Conservation (phyloP, 1,284 basidiomycete genomes). For the Termitomyces sp. region DNA sequence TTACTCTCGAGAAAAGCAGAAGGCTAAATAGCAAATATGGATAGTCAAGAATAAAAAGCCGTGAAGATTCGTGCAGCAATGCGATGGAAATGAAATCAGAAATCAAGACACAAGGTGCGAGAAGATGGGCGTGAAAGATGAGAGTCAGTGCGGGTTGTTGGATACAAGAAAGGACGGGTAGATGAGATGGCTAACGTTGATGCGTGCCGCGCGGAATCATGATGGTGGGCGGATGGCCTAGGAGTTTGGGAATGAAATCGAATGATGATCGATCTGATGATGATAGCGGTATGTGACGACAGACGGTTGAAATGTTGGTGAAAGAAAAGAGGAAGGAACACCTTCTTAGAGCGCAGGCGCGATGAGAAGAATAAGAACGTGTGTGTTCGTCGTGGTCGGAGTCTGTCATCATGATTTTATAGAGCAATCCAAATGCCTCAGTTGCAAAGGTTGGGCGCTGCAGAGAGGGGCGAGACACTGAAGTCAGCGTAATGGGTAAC, state of each 20-base stretch:
- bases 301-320: not conserved
- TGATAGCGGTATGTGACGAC: slow-evolving; percentile 8
- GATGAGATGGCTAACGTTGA: not conserved
- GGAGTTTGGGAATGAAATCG: slow-evolving; percentile 3
- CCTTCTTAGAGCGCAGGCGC: slow-evolving; percentile 8
- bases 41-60: slow-evolving; percentile 16
- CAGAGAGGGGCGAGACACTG: slow-evolving; percentile 44
- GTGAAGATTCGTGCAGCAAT: slow-evolving; percentile 29
- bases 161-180: slow-evolving; percentile 11
- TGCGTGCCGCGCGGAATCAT: slow-evolving; percentile 4
- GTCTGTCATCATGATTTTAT: slow-evolving; percentile 5
- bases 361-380: slow-evolving; percentile 5
- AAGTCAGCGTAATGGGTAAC: slow-evolving; percentile 42
- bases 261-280: slow-evolving; percentile 7
- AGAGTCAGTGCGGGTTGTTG: slow-evolving; percentile 12
- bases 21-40: slow-evolving; percentile 12
- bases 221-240: slow-evolving; percentile 5
- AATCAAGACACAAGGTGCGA: slow-evolving; percentile 17
- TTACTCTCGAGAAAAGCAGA: slow-evolving; percentile 5
- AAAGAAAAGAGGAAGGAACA: slow-evolving; percentile 1
- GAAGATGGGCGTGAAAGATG: slow-evolving; percentile 18
- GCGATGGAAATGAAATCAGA: slow-evolving; percentile 20
- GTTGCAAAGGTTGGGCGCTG: slow-evolving; percentile 41
- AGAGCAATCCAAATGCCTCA: slow-evolving; percentile 20
- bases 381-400: not conserved